These are phyloP conservation scores for Ceratobasidium sp. DNA, from an alignment of 1,284 basidiomycete genomes.

Conservation along the genomic window DNA sequence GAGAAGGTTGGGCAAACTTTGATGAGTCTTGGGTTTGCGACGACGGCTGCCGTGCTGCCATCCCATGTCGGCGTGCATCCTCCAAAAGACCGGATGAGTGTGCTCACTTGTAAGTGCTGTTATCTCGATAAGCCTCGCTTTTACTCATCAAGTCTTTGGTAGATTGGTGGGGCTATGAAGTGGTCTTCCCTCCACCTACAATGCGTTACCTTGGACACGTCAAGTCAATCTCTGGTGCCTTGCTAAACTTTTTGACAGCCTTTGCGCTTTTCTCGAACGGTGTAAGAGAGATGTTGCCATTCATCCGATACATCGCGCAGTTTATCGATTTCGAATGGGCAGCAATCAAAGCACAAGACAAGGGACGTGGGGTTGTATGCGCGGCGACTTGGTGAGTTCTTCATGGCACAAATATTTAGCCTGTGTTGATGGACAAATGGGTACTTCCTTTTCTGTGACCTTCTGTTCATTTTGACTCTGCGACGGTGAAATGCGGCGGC, in stretches of 20 bases:
- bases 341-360: constrained; percentile 68
- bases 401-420: background rate
- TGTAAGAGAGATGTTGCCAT: constrained; percentile 78
- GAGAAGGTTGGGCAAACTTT: constrained; percentile 77
- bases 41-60: constrained; percentile 70
- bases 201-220: constrained; percentile 67
- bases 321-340: constrained; percentile 78
- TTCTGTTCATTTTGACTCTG: too few species aligned
- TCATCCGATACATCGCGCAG: constrained; percentile 79
- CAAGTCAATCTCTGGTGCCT: constrained; percentile 68
- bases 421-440: constrained; percentile 10
- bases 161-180: constrained; percentile 88
- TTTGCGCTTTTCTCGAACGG: constrained; percentile 73
- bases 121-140: background rate
- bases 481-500: too few species aligned
- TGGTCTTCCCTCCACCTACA: constrained; percentile 74
- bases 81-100: constrained; percentile 77
- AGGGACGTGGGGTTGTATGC: constrained; percentile 80
- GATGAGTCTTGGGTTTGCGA: constrained; percentile 79
- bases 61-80: constrained; percentile 76
- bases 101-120: constrained; percentile 72
- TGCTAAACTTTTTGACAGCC: constrained; percentile 77
- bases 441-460: constrained; percentile 10
- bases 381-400: constrained; percentile 78
- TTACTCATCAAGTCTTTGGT: constrained; percentile 34